Base-by-base conservation (phyloP, 768 basidiomycete species). In the Coprinellus micaceus region DNA sequence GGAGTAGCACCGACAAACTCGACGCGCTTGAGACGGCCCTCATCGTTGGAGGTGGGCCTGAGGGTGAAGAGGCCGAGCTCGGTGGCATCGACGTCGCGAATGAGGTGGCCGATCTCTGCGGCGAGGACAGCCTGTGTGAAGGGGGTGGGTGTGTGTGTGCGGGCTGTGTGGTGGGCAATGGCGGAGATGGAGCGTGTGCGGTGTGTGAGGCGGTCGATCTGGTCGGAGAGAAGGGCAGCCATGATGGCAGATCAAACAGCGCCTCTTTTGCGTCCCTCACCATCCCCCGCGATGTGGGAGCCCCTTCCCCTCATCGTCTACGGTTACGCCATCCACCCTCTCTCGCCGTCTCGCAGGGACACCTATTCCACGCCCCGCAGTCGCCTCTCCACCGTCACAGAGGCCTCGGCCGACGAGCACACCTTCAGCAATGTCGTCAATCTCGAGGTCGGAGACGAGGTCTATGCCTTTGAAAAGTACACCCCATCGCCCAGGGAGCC, bases 401-500 rank as follows among this genome's bases (percentile, higher is more conserved):
- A 85, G 61, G 75, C 74, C 61, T 88, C 74, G 2, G 78, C 80
- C 19, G 86, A 85, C 52, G 88, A 88, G 40, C 78, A 84, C 36
- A 37, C 54, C 0, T 80, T 86, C 72, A 78, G 83, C 53, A 89
- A 91, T 59, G 86, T 91, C 22, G 91, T 93, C 30, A 81, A 87
- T 5, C 81, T 98, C 54, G 94, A 97, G 63, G 89, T 98, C 26
- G 96, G 96, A 46, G 95, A 97, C 70, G 95, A 98, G 67, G 86
- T 98, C 30, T 98, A 98, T 72, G 94, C 94, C 17, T 98, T 98
- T 65, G 96, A 98, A 74, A 87, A 87, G 67, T 95, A 94, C 69
- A 85, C 79, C 0, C 86, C 88, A 11, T 76, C 76, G 50, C 79
- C 75, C 56, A 89, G 87, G 65, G 89, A 91, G 57, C 66, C 69